These are phyloP conservation scores for Xylaria cubensis DNA, from an alignment of 495 filamentous ascomycete species.

Conservation along the genomic window DNA sequence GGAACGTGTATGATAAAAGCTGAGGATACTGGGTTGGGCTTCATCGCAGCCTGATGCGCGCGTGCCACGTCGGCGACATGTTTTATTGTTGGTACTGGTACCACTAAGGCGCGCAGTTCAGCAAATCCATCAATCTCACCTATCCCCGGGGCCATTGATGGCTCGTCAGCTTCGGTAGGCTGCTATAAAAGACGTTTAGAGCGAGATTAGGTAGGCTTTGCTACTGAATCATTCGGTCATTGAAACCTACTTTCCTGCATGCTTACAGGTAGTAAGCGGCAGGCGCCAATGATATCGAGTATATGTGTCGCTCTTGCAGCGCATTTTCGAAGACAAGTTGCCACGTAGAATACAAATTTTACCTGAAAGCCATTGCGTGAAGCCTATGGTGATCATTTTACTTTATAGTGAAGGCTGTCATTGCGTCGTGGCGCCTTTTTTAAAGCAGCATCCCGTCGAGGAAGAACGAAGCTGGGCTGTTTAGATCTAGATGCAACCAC, in stretches of 20 bases:
- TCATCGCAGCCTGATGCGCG: conserved; percentile 10
- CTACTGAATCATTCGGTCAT: background rate
- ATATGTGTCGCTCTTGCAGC: background rate
- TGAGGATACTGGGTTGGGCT: background rate
- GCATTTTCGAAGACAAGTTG: background rate
- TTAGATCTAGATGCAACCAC: background rate
- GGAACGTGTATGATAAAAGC: background rate
- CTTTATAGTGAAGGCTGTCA: background rate
- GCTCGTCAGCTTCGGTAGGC: background rate
- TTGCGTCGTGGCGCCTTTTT: background rate
- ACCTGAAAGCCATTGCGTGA: background rate
- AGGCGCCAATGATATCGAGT: background rate
- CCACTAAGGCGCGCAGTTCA: background rate
- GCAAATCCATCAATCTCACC: background rate
- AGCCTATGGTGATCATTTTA: background rate
- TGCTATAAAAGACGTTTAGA: background rate
- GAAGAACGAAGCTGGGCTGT: background rate
- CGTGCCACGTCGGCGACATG: background rate
- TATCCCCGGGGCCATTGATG: conserved; percentile 2
- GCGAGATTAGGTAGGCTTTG: background rate
- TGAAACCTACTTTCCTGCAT: too few relatives aligned
- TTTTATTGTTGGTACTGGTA: background rate
- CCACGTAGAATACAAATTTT: background rate
- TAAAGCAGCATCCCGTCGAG: background rate
- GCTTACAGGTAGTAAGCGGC: background rate